Conservation (phyloP, 2,329 filamentous ascomycete species). For the Xylariaceae sp. region DNA sequence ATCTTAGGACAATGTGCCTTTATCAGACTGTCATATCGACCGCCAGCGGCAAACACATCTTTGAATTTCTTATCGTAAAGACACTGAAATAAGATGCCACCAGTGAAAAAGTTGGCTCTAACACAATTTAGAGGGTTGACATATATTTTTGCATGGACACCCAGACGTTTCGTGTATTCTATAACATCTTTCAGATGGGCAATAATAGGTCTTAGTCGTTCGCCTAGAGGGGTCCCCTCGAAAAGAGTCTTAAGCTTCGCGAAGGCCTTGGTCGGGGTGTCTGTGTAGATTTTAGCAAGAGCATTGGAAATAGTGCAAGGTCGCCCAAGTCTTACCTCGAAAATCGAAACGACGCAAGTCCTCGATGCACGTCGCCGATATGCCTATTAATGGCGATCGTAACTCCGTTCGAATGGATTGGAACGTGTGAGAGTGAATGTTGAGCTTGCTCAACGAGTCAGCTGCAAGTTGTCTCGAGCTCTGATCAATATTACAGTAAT, state of each 20-base stretch:
- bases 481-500: slow-evolving; percentile 75
- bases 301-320: neutral
- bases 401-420: slow-evolving; percentile 78
- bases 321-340: slow-evolving; percentile 51
- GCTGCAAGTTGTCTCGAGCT: slow-evolving; percentile 69
- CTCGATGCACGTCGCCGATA: slow-evolving; percentile 85
- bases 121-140: slow-evolving; percentile 81
- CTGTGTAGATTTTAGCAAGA: slow-evolving; percentile 31
- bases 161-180: slow-evolving; percentile 70
- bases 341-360: slow-evolving; percentile 91
- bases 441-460: slow-evolving; percentile 80
- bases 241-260: slow-evolving; percentile 56
- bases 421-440: slow-evolving; percentile 77
- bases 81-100: slow-evolving; percentile 85
- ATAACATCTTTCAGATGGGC: slow-evolving; percentile 77
- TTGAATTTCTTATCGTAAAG: slow-evolving; percentile 78
- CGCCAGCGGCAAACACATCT: slow-evolving; percentile 88
- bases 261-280: slow-evolving; percentile 54
- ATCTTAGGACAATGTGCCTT: slow-evolving; percentile 74
- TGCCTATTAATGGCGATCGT: slow-evolving; percentile 72
- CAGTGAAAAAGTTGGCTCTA: slow-evolving; percentile 86
- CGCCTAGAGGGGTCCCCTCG: slow-evolving; percentile 62
- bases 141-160: slow-evolving; percentile 73
- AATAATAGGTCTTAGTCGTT: slow-evolving; percentile 71
- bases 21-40: slow-evolving; percentile 87